Evolutionary conservation across 2,329 filamentous ascomycete genomes (phyloP), one percentile per base, ranked within the genome.

Genomic region (Rachicladosporium sp.): DNA sequence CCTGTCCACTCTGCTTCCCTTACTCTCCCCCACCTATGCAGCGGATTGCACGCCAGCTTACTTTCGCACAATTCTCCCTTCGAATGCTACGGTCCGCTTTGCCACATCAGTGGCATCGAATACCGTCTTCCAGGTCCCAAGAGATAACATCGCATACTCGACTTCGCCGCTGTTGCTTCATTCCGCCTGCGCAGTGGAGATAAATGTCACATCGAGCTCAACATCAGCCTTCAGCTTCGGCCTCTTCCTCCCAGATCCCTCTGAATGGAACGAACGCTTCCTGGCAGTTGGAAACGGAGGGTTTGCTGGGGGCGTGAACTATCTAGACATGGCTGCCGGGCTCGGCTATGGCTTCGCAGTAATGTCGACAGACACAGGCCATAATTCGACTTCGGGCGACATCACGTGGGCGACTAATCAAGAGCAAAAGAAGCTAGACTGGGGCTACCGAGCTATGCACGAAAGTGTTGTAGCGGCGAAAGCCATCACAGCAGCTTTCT

Each of bases 381-480:
- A 68, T 48, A 66, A 62, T 42, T 59, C 57, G 7, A 54, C 54
- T 8, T 46, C 45, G 2, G 42, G 43, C 7, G 54, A 62, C 36
- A 53, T 58, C 4, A 43, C 49, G 2, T 68, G 64, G 63, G 62
- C 59, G 1, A 49, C 60, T 35, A 50, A 63, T 4, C 46, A 59
- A 6, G 56, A 60, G 2, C 59, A 60, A 23, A 55, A 47, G 6
- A 37, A 60, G 3, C 55, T 53, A n/a, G 65, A 69, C 38, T 64
- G 52, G 47, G 60, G 54, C 7, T 61, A 57, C 33, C 52, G 60
- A 12, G 57, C 60, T 4, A 56, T 70, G 55, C 72, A 76, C 47
- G 68, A 65, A 6, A 67, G 68, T 0, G 63, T 70, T 3, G 61
- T 61, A 2, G 45, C 67, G 6, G 66, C 66, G 5, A 74, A 74